Evolutionary conservation across 192 early-diverging fungal species (phyloP), one percentile per base, ranked within the genome.

Genomic region (Backusella macrospora): DNA sequence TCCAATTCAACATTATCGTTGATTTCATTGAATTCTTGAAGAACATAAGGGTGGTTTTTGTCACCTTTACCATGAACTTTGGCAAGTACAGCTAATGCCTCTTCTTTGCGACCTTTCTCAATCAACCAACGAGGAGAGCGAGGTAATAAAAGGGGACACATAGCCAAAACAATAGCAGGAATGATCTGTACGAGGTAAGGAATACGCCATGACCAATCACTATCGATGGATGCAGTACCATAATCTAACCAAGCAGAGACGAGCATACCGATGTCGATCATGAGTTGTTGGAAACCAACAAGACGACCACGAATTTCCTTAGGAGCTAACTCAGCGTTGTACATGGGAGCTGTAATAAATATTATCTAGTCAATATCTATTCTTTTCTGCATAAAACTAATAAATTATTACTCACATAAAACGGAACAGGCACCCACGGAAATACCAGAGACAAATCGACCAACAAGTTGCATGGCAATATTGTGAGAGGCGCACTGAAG

Each of bases 61-160:
- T 74, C 65, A 12, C 73, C 73, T 9, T 38, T 68, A 40, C 73
- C 73, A 43, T 74, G 73, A 21, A 74, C 65, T 5, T 39, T 46
- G 55, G 73, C 73, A 65, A 74, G 66, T 0, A 74, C 73, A 42
- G 38, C 48, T 29, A 74, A 42, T 52, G 92, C 92, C 76, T 96
- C 90, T 26, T 91, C 92, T 12, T 74, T 59, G 16, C 86, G 86
- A 62, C 85, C 90, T 29, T 90, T 70, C 66, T 85, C 85, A 48
- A 92, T 75, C 70, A 96, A 84, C 94, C 94, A 96, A 76, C 94
- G 92, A 2, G 94, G 93, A 13, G 93, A 94, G 70, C 82, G 89
- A 45, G 95, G 95, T 78, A 97, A 90, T 66, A 95, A 84, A 10
- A 84, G 44, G 78, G 90, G 90, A 43, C 90, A 74, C 14, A 86